These are phyloP conservation scores for Spiraea crenata DNA, from an alignment of 331 rosid genomes.

Conservation along the genomic window DNA sequence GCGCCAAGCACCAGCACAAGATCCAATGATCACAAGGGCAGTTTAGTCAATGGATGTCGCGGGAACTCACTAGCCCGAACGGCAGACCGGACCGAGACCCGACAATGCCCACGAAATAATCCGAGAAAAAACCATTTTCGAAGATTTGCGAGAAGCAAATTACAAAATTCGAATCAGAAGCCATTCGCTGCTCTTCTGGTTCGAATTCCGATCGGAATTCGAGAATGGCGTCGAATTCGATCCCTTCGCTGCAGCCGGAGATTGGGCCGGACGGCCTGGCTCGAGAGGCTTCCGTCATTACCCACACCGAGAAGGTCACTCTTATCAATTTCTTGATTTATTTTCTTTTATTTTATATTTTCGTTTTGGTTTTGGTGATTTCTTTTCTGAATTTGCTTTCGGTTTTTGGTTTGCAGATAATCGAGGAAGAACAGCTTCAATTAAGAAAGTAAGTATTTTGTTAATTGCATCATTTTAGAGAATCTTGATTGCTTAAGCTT, in stretches of 20 bases:
- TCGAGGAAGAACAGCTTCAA: slow-evolving; percentile 78
- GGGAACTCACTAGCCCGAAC: not conserved
- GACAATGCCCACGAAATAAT: not conserved
- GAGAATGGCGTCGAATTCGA: slow-evolving; percentile 53
- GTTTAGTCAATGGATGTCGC: not conserved
- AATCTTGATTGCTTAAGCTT: not conserved
- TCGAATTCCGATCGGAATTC: not conserved
- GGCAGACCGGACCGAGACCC: not conserved
- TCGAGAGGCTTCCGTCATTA: slow-evolving; percentile 65
- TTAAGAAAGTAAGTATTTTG: slow-evolving; percentile 52
- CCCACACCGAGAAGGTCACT: slow-evolving; percentile 83
- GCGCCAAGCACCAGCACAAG: not conserved
- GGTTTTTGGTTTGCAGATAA: slow-evolving; percentile 45
- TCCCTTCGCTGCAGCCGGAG: slow-evolving; percentile 58
- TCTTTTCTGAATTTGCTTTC: not conserved
- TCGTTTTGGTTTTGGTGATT: not conserved
- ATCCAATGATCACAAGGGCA: not conserved
- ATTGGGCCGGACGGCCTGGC: slow-evolving; percentile 93
- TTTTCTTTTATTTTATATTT: not conserved
- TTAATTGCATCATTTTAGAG: not conserved
- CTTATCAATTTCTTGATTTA: not conserved
- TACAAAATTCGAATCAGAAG: slow-evolving; percentile 19
- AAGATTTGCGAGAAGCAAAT: not conserved
- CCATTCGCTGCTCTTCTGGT: not conserved
- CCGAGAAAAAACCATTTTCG: not conserved